Evolutionary conservation across 176 grass and related monocot genomes (phyloP), one percentile per base, ranked within the genome.

Genomic region (Coix lacrymajobi): DNA sequence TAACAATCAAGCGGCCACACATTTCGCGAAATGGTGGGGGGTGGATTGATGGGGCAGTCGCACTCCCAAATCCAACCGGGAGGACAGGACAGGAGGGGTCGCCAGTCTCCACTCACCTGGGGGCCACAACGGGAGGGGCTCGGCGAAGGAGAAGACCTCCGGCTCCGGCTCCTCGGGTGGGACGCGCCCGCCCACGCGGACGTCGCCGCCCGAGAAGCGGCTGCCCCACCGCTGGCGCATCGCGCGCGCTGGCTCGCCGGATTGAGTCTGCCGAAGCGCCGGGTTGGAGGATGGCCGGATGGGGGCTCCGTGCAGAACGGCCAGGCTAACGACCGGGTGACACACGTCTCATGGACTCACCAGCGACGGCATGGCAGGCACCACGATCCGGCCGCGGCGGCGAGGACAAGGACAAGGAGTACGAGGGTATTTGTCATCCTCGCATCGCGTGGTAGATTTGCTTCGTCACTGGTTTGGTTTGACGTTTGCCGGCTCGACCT

Each of bases 111-210:
- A 31, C 58, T 77, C 60, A 91, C 92, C 86, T 84, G 71, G 73
- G 0, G 92, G 83, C 89, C 92, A 94, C 22, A 22, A 1, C 41
- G 92, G 88, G 71, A 89, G 79, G 20, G 75, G 75, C 6, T 87
- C 70, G 64, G 82, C 83, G 62, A 94, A 90, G 73, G 79, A 86
- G 85, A 94, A 91, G 10, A 83, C 62, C 82, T 86, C 79, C 12
- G 81, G 76, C 66, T 88, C 76, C 20, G 82, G 76, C 40, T 89
- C 87, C 70, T 85, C 87, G 40, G 26, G 25, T 5, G 71, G 34
- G 24, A 10, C 52, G 52, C 20, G 29, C 25, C 37, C 57, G 58
- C 38, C 69, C 13, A 58, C 81, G 11, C 80, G 66, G 20, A 14
- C 30, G 64, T 29, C 30, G 61, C 86, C 64, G 86, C 79, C 56